phyloP scores from a whole-genome alignment of 805 yeast species.

The Ogataea trehalophila region DNA sequence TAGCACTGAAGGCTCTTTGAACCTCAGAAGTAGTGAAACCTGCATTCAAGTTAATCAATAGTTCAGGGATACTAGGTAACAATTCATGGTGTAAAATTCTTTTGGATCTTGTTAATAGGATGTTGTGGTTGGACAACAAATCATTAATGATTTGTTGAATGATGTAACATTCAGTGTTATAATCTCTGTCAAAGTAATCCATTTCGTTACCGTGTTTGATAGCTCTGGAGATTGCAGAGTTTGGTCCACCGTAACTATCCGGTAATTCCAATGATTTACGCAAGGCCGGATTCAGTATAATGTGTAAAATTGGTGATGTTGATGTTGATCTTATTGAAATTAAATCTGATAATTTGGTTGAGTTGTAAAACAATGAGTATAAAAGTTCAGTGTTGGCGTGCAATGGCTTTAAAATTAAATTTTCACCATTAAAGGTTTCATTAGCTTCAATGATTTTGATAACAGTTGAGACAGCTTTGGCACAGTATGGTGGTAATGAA shows the following conservation, averaged over 20 bases:
- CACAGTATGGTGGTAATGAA: slow-evolving; percentile 87
- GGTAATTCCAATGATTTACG: slow-evolving; percentile 46
- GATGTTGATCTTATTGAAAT: slow-evolving; percentile 51
- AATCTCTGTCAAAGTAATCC: slow-evolving; percentile 37
- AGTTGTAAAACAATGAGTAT: slow-evolving; percentile 37
- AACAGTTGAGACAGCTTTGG: slow-evolving; percentile 49
- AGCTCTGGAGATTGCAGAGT: slow-evolving; percentile 36
- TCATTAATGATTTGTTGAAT: slow-evolving; percentile 64
- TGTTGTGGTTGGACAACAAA: slow-evolving; percentile 41
- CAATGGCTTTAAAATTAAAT: slow-evolving; percentile 33
- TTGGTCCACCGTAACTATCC: slow-evolving; percentile 42
- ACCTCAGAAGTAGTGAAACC: slow-evolving; percentile 43
- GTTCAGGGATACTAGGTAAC: slow-evolving; percentile 60
- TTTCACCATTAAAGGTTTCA: slow-evolving; percentile 31
- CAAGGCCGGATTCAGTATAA: slow-evolving; percentile 47
- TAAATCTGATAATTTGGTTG: slow-evolving; percentile 32
- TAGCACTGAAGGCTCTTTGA: slow-evolving; percentile 35
- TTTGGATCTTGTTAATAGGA: slow-evolving; percentile 50
- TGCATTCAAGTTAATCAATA: slow-evolving; percentile 47
- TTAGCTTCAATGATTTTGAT: slow-evolving; percentile 43
- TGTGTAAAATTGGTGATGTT: slow-evolving; percentile 65
- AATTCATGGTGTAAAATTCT: slow-evolving; percentile 74
- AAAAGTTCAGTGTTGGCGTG: slow-evolving; percentile 37
- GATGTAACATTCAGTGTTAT: slow-evolving; percentile 52
- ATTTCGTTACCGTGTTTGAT: slow-evolving; percentile 40